Evolutionary conservation across 176 grass and related monocot genomes (phyloP), one percentile per base, ranked within the genome.

Genomic region (Hordeum vulgare): DNA sequence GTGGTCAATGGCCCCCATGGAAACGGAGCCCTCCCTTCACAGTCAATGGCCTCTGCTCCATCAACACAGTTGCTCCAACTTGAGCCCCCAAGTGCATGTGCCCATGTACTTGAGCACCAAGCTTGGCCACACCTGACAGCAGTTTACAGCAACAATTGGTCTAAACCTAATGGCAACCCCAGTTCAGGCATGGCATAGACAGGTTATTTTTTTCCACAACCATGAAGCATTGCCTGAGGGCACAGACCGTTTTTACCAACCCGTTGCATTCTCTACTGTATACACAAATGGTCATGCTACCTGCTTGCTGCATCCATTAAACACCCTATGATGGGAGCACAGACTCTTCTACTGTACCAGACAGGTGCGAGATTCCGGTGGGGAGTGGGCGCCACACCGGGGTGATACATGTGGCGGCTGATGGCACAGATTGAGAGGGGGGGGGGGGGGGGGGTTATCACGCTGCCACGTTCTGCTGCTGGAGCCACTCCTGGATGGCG

Each of bases 401-500:
- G 1, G 26, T 71, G 26, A 35, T 36, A 53, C 8, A 7, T 23
- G 28, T 28, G 1, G 17, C 18, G 6, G 13, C 1, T 7, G 2
- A 60, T 7, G 27, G 41, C 1, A 29, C 37, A 5, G 21, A 60
- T 6, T 17, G 15, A 61, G 9, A 6, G 47, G 11, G n/a, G n/a
- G n/a, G n/a, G n/a, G n/a, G n/a, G n/a, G n/a, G n/a, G n/a, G n/a
- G 35, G 9, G 28, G 7, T 18, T 65, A 90, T 66, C 2, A 17
- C 27, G 1, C 7, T 8, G 41, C 40, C 35, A 9, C 56, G 27
- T 78, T 78, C 4, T 86, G 83, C 25, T 72, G 83, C 66, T 90
- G 78, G 34, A 15, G 83, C 83, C 88, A 90, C 26, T 86, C 83
- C 64, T 78, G 83, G 33, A 86, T 90, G 65, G 79, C 88, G 4